These are phyloP conservation scores for Nakaseomyces bracarensis DNA, from an alignment of 1,139 yeast genomes.

Conservation along the genomic window DNA sequence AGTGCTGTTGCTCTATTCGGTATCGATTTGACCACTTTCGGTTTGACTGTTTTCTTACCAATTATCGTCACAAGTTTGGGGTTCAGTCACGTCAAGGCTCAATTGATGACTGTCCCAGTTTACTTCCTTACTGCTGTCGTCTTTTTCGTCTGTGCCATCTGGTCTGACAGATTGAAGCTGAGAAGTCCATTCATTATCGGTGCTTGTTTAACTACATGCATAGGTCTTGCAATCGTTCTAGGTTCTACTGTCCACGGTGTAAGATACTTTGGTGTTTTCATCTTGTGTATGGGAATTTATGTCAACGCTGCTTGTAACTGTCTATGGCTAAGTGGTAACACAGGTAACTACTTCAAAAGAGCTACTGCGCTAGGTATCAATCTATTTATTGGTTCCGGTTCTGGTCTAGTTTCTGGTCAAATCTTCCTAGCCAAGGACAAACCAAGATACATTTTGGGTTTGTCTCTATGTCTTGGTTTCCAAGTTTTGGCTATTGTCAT, in stretches of 20 bases:
- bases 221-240: conserved; percentile 38
- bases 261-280: conserved; percentile 42
- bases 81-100: conserved; percentile 38
- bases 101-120: conserved; percentile 44
- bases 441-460: conserved; percentile 33
- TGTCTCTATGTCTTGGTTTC: conserved; percentile 45
- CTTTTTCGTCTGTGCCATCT: conserved; percentile 34
- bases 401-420: conserved; percentile 44
- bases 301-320: conserved; percentile 39
- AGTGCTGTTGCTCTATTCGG: conserved; percentile 41
- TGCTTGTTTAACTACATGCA: conserved; percentile 33
- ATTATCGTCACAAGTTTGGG: conserved; percentile 41
- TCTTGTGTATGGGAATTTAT: conserved; percentile 38
- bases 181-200: conserved; percentile 34
- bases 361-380: conserved; percentile 41
- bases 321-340: conserved; percentile 41
- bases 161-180: conserved; percentile 37
- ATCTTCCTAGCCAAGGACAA: conserved; percentile 32
- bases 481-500: conserved; percentile 43
- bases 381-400: conserved; percentile 39
- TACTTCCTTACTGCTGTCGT: conserved; percentile 39
- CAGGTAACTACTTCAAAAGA: conserved; percentile 40
- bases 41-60: conserved; percentile 44
- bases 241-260: conserved; percentile 33
- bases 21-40: conserved; percentile 40